Evolutionary conservation across 306 rosid genomes (phyloP).

Genomic region (Quercus aquifolioides): DNA sequence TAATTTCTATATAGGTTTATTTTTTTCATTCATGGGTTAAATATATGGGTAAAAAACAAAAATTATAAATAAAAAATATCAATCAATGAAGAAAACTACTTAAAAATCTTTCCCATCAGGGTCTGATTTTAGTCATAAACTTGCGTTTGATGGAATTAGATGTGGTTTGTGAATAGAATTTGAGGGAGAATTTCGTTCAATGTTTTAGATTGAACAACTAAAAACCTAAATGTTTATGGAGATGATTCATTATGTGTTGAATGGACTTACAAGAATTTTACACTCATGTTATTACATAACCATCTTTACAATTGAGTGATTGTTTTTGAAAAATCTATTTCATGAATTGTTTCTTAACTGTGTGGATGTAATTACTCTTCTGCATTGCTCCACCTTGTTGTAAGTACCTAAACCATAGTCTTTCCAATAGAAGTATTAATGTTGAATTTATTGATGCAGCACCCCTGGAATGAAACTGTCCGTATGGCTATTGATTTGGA

Average conservation of each 20-base stretch:
- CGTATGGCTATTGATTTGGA: conserved; percentile 88
- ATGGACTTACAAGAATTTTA: neutral
- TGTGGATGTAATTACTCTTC: neutral
- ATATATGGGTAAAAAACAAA: neutral
- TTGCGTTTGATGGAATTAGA: neutral
- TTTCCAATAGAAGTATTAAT: conserved; percentile 12
- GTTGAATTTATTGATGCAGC: conserved; percentile 53
- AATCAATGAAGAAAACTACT: neutral
- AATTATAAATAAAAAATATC: neutral
- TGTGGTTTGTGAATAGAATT: neutral
- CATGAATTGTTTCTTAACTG: neutral
- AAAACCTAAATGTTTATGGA: neutral
- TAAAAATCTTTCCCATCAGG: neutral
- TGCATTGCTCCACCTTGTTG: neutral
- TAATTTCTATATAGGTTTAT: neutral
- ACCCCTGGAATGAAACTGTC: conserved; percentile 79
- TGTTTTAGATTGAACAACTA: neutral
- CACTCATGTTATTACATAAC: neutral
- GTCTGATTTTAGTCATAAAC: neutral
- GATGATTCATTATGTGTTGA: neutral
- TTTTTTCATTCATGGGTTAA: neutral
- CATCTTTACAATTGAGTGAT: neutral
- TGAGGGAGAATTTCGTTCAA: neutral
- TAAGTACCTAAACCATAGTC: conserved; percentile 8
- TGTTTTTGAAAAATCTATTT: neutral